Evolutionary conservation across 1,284 basidiomycete species (phyloP).

Genomic region (Cutaneotrichosporon cavernicola): DNA sequence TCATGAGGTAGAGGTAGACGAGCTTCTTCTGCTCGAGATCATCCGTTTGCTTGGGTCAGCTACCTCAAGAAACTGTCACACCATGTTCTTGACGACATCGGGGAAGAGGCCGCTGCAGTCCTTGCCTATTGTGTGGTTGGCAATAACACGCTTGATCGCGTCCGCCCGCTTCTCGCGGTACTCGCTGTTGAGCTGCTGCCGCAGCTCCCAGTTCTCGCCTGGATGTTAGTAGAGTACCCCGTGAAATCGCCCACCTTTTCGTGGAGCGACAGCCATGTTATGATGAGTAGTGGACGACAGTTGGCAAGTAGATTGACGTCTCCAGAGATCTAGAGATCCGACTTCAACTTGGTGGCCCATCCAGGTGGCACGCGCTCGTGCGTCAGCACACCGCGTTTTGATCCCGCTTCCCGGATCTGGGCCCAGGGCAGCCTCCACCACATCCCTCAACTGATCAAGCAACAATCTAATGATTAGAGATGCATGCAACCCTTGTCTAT

Average conservation of each 20-base stretch:
- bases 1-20: constrained; percentile 97
- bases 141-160: constrained; percentile 95
- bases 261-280: constrained; percentile 35
- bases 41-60: constrained; percentile 53
- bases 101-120: constrained; percentile 96
- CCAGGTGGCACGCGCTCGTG: constrained; percentile 1
- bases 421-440: not conserved
- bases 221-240: constrained; percentile 2
- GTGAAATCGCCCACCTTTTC: constrained; percentile 28
- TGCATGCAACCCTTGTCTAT: constrained; percentile 10
- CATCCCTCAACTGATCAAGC: not conserved
- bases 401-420: not conserved
- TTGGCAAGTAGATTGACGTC: not conserved
- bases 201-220: constrained; percentile 92
- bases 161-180: constrained; percentile 94
- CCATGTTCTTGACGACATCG: constrained; percentile 98
- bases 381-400: constrained; percentile 7
- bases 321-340: not conserved
- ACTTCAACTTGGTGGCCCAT: no score
- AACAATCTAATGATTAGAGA: not conserved
- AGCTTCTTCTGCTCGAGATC: constrained; percentile 60
- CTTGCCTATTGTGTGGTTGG: constrained; percentile 95
- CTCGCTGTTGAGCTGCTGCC: constrained; percentile 91
- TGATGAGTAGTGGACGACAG: not conserved
- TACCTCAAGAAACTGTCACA: constrained; percentile 15